Evolutionary conservation across 257 asterid genomes (phyloP).

Genomic region (Forsythia suspensa): DNA sequence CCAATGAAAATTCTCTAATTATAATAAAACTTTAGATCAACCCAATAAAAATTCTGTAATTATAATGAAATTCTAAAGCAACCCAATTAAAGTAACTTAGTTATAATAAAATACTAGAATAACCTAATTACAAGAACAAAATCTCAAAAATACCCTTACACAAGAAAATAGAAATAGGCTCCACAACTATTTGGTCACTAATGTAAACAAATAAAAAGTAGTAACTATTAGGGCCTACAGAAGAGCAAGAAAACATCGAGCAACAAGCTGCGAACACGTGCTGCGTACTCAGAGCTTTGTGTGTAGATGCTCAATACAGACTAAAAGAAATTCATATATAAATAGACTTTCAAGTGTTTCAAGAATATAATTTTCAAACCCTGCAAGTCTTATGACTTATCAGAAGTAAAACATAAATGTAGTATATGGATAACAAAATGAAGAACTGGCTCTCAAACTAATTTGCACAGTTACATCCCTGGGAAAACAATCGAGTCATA

Average conservation of each 20-base stretch:
- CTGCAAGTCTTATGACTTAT: neutral
- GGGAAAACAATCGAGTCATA: neutral
- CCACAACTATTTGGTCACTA: neutral
- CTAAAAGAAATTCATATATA: no score
- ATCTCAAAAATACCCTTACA: no score
- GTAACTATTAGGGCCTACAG: neutral
- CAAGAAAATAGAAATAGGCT: no score
- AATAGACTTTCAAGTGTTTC: neutral
- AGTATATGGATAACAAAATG: neutral
- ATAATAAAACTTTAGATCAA: no score
- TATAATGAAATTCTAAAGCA: no score
- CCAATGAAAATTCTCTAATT: no score
- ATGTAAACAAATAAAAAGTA: neutral
- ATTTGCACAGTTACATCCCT: neutral
- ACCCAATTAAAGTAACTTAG: no score
- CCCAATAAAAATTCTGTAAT: no score
- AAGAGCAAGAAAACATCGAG: neutral
- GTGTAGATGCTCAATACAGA: neutral
- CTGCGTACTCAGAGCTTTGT: neutral
- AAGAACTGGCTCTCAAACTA: neutral
- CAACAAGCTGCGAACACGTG: neutral
- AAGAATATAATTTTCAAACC: neutral
- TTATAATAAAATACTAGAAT: no score
- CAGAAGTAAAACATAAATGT: neutral
- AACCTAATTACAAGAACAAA: no score